A percentile compares a stretch with the other conserved stretches of the same genome.
These are phyloP conservation scores for Gorgonomyces haynaldii DNA, from an alignment of 192 early-diverging fungal genomes.

Conservation along the genomic window DNA sequence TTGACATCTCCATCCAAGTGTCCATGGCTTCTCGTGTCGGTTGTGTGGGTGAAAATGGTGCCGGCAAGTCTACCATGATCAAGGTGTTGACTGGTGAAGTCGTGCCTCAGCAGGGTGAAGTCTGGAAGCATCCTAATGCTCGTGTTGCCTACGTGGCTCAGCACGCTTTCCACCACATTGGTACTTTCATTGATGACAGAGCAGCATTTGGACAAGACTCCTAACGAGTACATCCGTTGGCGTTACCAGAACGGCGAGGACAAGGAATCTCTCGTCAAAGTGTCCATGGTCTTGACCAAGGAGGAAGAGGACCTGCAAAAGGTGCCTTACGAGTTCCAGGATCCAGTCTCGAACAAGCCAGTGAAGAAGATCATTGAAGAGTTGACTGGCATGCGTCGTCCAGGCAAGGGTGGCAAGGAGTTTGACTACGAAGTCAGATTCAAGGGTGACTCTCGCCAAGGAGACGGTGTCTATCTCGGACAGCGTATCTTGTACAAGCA, in stretches of 20 bases:
- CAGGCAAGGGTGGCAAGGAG: conserved; percentile 10
- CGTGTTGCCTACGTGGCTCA: conserved; percentile 77
- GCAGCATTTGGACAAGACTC: conserved; percentile 61
- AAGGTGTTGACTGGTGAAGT: conserved; percentile 67
- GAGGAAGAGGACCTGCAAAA: conserved; percentile 36
- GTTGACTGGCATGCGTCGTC: conserved; percentile 7
- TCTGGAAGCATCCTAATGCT: conserved; percentile 74
- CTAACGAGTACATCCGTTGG: conserved; percentile 74
- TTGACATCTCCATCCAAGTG: conserved; percentile 51
- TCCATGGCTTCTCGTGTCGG: conserved; percentile 70
- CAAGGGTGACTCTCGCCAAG: neutral
- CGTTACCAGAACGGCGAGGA: conserved; percentile 67
- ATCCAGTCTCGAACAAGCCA: conserved; percentile 37
- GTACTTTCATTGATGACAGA: no score
- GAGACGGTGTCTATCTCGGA: conserved; percentile 8
- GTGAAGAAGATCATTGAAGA: conserved; percentile 28
- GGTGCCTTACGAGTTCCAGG: conserved; percentile 28
- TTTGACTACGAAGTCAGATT: conserved; percentile 16
- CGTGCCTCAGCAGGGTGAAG: conserved; percentile 53
- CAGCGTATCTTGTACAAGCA: conserved; percentile 34
- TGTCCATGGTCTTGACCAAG: conserved; percentile 52
- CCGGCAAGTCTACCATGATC: conserved; percentile 36
- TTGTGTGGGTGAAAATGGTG: conserved; percentile 62
- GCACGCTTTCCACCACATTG: conserved; percentile 79
- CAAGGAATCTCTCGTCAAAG: conserved; percentile 66